A percentile compares a stretch with the other conserved stretches of the same genome.
phyloP scores from a whole-genome alignment of 306 rosid species.

The Betula pendula region DNA sequence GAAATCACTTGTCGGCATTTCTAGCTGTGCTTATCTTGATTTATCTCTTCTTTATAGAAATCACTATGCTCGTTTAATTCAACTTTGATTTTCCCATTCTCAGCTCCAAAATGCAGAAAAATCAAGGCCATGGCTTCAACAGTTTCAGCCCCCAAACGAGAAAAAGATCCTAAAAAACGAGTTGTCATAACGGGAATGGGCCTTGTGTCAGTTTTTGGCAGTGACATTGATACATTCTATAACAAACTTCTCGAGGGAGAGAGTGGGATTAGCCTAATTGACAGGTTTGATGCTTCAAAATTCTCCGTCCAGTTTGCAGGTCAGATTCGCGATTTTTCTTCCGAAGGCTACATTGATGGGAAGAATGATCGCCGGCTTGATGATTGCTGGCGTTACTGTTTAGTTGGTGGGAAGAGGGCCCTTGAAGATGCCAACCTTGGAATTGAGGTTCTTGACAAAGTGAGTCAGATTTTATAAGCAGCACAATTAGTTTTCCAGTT shows the following conservation, averaged over 20 bases:
- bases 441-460: slow-evolving; percentile 46
- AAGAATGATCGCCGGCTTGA: slow-evolving; percentile 57
- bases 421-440: slow-evolving; percentile 76
- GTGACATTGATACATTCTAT: slow-evolving; percentile 54
- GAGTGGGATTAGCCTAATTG: slow-evolving; percentile 74
- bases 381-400: slow-evolving; percentile 61
- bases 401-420: slow-evolving; percentile 72
- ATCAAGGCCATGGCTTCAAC: slow-evolving; percentile 47
- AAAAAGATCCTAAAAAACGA: slow-evolving; percentile 67
- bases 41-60: too few relatives aligned
- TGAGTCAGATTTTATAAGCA: slow-evolving; percentile 27
- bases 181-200: slow-evolving; percentile 80
- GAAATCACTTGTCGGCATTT: too few relatives aligned
- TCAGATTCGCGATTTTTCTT: slow-evolving; percentile 60
- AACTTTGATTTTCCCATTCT: too few relatives aligned
- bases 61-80: too few relatives aligned
- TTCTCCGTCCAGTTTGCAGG: slow-evolving; percentile 57
- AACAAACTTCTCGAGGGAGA: slow-evolving; percentile 64
- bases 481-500: too few relatives aligned
- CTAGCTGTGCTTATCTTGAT: too few relatives aligned
- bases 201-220: slow-evolving; percentile 68
- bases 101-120: slow-evolving; percentile 48
- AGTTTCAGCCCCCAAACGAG: slow-evolving; percentile 58
- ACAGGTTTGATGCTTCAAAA: slow-evolving; percentile 62
- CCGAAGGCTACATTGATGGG: slow-evolving; percentile 61